Evolutionary conservation across 2,329 filamentous ascomycete genomes (phyloP).

Genomic region (Coniochaeta sp.): DNA sequence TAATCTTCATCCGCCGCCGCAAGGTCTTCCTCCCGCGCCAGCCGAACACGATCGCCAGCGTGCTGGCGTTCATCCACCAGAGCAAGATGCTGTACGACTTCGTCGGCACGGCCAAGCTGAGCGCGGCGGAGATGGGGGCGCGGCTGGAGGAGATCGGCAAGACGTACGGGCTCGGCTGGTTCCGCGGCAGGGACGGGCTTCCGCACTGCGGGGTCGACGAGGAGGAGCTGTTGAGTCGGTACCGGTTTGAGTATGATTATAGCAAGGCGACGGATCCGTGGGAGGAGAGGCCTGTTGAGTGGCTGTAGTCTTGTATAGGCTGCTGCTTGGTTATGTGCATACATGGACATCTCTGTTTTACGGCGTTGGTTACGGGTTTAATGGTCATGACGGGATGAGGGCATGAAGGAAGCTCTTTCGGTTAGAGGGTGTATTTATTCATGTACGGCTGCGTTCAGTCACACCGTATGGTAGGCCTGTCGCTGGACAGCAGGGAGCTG

Average conservation of each 20-base stretch:
- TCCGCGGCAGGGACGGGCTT: slow-evolving; percentile 63
- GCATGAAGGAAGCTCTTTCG: background rate
- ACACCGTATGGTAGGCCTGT: no score
- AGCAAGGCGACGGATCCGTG: slow-evolving; percentile 44
- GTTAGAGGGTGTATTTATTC: background rate
- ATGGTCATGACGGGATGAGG: background rate
- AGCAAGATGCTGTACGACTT: slow-evolving; percentile 74
- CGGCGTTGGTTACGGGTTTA: background rate
- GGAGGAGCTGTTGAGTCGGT: slow-evolving; percentile 60
- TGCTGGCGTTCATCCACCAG: slow-evolving; percentile 73
- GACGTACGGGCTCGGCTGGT: slow-evolving; percentile 73
- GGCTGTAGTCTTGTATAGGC: no score
- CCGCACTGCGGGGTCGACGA: slow-evolving; percentile 73
- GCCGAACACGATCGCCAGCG: slow-evolving; percentile 69
- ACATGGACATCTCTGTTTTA: background rate
- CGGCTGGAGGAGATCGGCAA: slow-evolving; percentile 54
- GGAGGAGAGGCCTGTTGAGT: slow-evolving; percentile 28
- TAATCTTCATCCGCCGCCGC: slow-evolving; percentile 56
- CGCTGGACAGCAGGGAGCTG: no score
- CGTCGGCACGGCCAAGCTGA: slow-evolving; percentile 60
- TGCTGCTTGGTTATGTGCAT: no score
- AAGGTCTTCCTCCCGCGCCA: slow-evolving; percentile 70
- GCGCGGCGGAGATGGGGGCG: slow-evolving; percentile 53
- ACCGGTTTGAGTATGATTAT: slow-evolving; percentile 55
- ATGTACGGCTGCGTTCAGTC: no score